Evolutionary conservation across 1,284 basidiomycete genomes (phyloP).

Genomic region (Singerocomus rubriflavus): DNA sequence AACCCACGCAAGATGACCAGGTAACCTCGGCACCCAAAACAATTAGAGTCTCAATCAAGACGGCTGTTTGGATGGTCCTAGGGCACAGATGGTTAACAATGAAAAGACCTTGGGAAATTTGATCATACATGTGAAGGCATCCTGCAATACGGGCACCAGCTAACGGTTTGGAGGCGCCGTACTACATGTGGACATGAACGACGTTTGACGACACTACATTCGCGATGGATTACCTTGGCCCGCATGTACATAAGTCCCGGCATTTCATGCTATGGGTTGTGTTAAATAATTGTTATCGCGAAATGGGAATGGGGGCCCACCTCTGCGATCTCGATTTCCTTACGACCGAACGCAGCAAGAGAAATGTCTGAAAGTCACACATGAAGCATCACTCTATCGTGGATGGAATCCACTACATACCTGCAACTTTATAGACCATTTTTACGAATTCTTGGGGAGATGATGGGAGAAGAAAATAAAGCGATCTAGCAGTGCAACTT

Average conservation of each 20-base stretch:
- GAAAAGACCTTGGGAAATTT: background rate
- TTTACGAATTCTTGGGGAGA: slow-evolving; percentile 29
- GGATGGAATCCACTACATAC: slow-evolving; percentile 37
- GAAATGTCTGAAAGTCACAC: slow-evolving; percentile 70
- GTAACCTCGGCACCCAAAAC: slow-evolving; percentile 96
- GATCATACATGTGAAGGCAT: slow-evolving; percentile 88
- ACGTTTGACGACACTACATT: background rate
- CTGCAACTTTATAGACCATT: slow-evolving; percentile 86
- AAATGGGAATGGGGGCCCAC: slow-evolving; percentile 36
- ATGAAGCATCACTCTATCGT: slow-evolving; percentile 5
- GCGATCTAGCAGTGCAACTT: too few relatives aligned
- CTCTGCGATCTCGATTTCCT: slow-evolving; percentile 98
- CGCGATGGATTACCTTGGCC: slow-evolving; percentile 55
- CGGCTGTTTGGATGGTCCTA: slow-evolving; percentile 96
- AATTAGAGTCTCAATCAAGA: slow-evolving; percentile 94
- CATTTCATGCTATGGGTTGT: slow-evolving; percentile 72
- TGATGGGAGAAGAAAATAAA: slow-evolving; percentile 35
- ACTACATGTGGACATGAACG: slow-evolving; percentile 45
- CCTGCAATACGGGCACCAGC: slow-evolving; percentile 96
- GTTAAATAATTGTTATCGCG: slow-evolving; percentile 17
- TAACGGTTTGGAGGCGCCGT: slow-evolving; percentile 81
- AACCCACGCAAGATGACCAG: slow-evolving; percentile 94
- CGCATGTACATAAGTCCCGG: slow-evolving; percentile 92
- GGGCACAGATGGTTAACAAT: slow-evolving; percentile 1
- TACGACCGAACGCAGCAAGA: slow-evolving; percentile 95